Evolutionary conservation across 306 rosid species (phyloP).

Genomic region (Boehmeria nivea): DNA sequence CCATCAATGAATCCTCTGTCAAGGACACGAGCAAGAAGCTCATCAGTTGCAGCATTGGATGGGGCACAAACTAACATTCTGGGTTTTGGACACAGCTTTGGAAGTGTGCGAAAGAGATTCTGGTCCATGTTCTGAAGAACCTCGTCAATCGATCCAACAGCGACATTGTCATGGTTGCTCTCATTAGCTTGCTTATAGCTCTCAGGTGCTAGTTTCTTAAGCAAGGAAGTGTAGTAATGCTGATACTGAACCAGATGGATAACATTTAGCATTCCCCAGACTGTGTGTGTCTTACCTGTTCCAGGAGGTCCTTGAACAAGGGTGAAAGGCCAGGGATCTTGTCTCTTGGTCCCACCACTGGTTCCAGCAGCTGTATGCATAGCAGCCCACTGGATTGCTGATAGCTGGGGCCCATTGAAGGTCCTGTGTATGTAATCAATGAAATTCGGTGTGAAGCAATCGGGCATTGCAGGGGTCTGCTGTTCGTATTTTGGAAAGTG

Average conservation of each 20-base stretch:
- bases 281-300: slow-evolving; percentile 98
- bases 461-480: slow-evolving; percentile 91
- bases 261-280: slow-evolving; percentile 99
- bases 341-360: slow-evolving; percentile 76
- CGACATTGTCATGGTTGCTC: slow-evolving; percentile 55
- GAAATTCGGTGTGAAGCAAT: slow-evolving; percentile 86
- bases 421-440: slow-evolving; percentile 77
- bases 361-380: slow-evolving; percentile 98
- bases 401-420: slow-evolving; percentile 89
- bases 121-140: slow-evolving; percentile 98
- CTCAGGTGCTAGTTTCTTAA: slow-evolving; percentile 94
- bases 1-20: slow-evolving; percentile 98
- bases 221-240: slow-evolving; percentile 94
- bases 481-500: slow-evolving; percentile 96
- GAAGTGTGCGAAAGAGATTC: slow-evolving; percentile 87
- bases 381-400: slow-evolving; percentile 99
- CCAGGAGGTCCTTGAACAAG: slow-evolving; percentile 99
- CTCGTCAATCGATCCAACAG: slow-evolving; percentile 88
- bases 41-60: slow-evolving; percentile 98
- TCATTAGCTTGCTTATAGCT: slow-evolving; percentile 93
- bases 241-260: slow-evolving; percentile 98
- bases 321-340: slow-evolving; percentile 99
- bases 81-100: slow-evolving; percentile 93
- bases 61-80: slow-evolving; percentile 99
- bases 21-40: slow-evolving; percentile 97